Evolutionary conservation across 2,329 filamentous ascomycete species (phyloP), one percentile per base, ranked within the genome.

Genomic region (Elsinoe arachidis): DNA sequence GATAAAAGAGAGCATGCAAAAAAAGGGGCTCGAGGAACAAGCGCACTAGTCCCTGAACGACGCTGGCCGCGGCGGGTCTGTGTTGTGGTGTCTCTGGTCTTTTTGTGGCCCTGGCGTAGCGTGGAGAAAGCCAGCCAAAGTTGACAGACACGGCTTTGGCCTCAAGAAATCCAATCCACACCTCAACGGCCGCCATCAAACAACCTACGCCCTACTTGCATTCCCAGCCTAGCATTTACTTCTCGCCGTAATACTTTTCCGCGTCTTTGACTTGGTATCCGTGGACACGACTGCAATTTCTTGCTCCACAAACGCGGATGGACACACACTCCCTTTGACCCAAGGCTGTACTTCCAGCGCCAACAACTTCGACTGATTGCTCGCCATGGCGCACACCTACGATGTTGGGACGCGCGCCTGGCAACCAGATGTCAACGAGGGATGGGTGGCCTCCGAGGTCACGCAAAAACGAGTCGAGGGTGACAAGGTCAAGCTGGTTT

Each of bases 391-490:
- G 78, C 88, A 95, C 75, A 89, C 83, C 72, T 97, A 95, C 78
- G 91, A 97, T 80, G 84, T 96, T 70, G 93, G 92, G 70, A 97
- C 92, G 68, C 85, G 90, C 82, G 93, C 91, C 71, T 99, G 93
- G 93, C 93, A 97, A 82, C 91, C 93, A 67, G 93, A 99, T 78
- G 78, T 83, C 72, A 88, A 88, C 61, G 92, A 99, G 75, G 93
- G 93, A 76, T 99, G 93, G 92, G 84, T 99, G 73, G 88, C 91
- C 70, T 96, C 93, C 47, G 91, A 97, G 80, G 87, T 99, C 66
- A 80, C 87, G 71, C 86, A 88, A 74, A 96, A 93, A 80, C 80
- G 82, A 58, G 77, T 89, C 63, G 80, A 93, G 69, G 93, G 90
- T 61, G 82, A 90, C 69, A 96, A 95, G 72, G 87, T 92, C 68